Conservation (phyloP, 2,329 filamentous ascomycete species). For the Clarireedia paspali region DNA sequence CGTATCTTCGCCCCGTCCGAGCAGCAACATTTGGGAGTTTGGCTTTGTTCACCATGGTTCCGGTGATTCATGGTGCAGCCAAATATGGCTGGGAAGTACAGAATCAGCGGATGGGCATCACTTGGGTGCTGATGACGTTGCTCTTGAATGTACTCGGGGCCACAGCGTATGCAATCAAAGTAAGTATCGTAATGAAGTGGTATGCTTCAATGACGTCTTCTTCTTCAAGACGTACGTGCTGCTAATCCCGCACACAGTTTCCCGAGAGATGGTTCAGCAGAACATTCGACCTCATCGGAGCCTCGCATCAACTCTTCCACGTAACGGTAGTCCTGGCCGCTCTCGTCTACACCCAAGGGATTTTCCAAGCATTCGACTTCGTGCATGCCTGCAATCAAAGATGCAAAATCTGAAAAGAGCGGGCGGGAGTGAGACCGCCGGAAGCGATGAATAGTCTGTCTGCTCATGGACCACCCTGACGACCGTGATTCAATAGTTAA, state of each 20-base stretch:
- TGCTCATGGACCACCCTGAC: no score
- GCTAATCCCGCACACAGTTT: slow-evolving; percentile 26
- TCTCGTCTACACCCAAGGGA: slow-evolving; percentile 31
- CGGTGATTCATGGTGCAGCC: slow-evolving; percentile 33
- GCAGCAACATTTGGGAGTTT: slow-evolving; percentile 36
- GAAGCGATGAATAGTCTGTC: background rate
- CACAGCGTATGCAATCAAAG: slow-evolving; percentile 32
- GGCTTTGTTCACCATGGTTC: slow-evolving; percentile 34
- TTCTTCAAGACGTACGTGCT: background rate
- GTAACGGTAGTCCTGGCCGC: slow-evolving; percentile 37
- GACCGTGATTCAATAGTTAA: no score
- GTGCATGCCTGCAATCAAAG: slow-evolving; percentile 17
- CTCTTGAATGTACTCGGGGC: slow-evolving; percentile 34
- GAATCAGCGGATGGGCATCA: slow-evolving; percentile 33
- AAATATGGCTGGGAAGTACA: slow-evolving; percentile 30
- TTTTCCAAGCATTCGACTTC: slow-evolving; percentile 33
- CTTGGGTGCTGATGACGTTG: slow-evolving; percentile 33
- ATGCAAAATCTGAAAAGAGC: slow-evolving; percentile 1
- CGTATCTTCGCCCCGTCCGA: slow-evolving; percentile 32
- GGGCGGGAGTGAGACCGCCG: background rate
- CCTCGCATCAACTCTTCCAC: slow-evolving; percentile 43
- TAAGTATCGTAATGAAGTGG: slow-evolving; percentile 1
- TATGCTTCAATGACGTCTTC: background rate
- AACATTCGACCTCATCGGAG: slow-evolving; percentile 38
- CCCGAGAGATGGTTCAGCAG: slow-evolving; percentile 37